Evolutionary conservation across 129 eudicot species (phyloP).

Genomic region (Helianthus tuberosus): DNA sequence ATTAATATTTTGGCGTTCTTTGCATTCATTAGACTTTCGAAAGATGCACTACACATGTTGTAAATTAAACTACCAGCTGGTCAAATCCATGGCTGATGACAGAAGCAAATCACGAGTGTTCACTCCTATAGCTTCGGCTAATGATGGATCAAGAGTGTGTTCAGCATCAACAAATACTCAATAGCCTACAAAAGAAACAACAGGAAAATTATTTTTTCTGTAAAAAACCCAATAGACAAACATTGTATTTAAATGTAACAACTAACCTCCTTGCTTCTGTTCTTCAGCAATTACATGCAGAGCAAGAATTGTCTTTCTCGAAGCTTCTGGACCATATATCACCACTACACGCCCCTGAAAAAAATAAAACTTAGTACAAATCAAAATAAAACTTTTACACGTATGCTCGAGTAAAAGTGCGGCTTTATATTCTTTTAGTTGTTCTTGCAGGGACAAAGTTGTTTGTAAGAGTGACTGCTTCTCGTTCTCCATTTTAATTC

Average conservation of each 20-base stretch:
- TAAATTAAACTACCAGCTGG: slow-evolving; percentile 76
- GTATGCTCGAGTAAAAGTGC: no score
- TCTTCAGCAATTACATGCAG: slow-evolving; percentile 97
- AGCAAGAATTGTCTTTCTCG: slow-evolving; percentile 96
- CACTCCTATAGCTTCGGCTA: slow-evolving; percentile 93
- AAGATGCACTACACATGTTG: slow-evolving; percentile 65
- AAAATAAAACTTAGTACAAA: no score
- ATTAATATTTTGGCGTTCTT: slow-evolving; percentile 75
- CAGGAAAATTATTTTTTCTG: slow-evolving; percentile 3
- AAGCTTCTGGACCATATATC: slow-evolving; percentile 98
- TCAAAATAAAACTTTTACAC: no score
- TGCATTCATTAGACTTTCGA: slow-evolving; percentile 86
- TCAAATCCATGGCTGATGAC: no score
- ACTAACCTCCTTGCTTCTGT: slow-evolving; percentile 89
- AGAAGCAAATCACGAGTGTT: slow-evolving; percentile 79
- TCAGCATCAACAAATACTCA: slow-evolving; percentile 97
- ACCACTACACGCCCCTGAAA: slow-evolving; percentile 99
- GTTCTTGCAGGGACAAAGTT: no score
- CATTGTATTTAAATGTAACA: not conserved
- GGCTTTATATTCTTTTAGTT: no score
- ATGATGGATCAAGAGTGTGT: slow-evolving; percentile 95
- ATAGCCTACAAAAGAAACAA: slow-evolving; percentile 50
- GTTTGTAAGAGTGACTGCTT: no score
- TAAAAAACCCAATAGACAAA: slow-evolving; percentile 1
- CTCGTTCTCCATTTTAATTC: no score